phyloP scores from a whole-genome alignment of 1,139 yeast genomes.

The Dujonia santamariae region DNA sequence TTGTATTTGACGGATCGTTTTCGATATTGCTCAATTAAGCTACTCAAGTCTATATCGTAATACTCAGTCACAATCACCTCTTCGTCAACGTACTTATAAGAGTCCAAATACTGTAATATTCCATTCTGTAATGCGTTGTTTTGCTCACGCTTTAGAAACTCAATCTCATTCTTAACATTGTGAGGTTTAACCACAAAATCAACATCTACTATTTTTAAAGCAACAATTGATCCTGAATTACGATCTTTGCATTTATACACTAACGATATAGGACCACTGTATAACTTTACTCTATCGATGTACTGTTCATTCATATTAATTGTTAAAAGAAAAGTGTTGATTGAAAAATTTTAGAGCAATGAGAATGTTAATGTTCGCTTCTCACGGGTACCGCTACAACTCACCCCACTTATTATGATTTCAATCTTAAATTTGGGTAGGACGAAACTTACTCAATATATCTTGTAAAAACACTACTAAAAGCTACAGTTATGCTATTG shows the following conservation, averaged over 20 bases:
- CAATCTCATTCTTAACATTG: slow-evolving; percentile 31
- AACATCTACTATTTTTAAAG: slow-evolving; percentile 38
- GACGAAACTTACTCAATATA: too few relatives aligned
- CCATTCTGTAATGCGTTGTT: slow-evolving; percentile 14
- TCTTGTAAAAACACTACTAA: too few relatives aligned
- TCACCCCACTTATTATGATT: too few relatives aligned
- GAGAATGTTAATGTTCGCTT: too few relatives aligned
- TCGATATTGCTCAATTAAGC: slow-evolving; percentile 18
- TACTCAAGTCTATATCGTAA: slow-evolving; percentile 26
- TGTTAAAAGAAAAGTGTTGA: too few relatives aligned
- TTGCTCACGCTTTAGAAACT: slow-evolving; percentile 16
- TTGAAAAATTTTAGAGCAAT: too few relatives aligned
- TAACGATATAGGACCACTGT: slow-evolving; percentile 37
- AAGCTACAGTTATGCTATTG: too few relatives aligned
- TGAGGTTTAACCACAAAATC: slow-evolving; percentile 41
- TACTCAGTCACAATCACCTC: slow-evolving; percentile 31
- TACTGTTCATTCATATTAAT: slow-evolving; percentile 2
- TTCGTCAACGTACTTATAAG: slow-evolving; percentile 30
- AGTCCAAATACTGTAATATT: slow-evolving; percentile 23
- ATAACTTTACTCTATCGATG: slow-evolving; percentile 13
- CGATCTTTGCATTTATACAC: slow-evolving; percentile 25
- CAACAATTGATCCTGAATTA: slow-evolving; percentile 16
- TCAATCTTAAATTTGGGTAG: too few relatives aligned
- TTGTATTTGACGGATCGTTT: slow-evolving; percentile 20
- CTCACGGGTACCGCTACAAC: too few relatives aligned